A percentile compares a stretch with the other conserved stretches of the same genome.
Evolutionary conservation across 2,329 filamentous ascomycete species (phyloP).

Genomic region (Didymosphaeria variabile): DNA sequence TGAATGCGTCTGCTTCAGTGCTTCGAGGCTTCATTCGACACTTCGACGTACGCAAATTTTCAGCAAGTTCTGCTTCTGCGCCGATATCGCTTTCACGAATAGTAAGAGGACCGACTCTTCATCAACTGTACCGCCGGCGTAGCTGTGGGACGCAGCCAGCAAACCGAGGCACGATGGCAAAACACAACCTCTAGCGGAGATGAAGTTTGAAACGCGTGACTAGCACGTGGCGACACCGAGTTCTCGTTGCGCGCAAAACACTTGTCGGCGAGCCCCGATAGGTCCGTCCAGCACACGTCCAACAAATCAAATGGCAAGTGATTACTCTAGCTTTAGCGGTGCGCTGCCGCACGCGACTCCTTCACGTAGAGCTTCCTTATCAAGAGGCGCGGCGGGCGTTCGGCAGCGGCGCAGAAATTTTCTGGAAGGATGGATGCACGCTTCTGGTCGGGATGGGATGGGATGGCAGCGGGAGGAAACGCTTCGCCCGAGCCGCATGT

Average conservation of each 20-base stretch:
- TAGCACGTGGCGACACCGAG: background rate
- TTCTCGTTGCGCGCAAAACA: background rate
- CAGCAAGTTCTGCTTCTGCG: background rate
- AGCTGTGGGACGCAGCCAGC: background rate
- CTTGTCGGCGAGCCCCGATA: conserved; percentile 3
- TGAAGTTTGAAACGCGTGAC: conserved; percentile 5
- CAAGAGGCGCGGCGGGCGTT: conserved; percentile 6
- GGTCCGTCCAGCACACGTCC: no score
- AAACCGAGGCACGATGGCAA: background rate
- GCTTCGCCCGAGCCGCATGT: background rate
- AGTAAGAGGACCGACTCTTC: background rate
- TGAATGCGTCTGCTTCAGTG: no score
- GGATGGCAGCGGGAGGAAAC: no score
- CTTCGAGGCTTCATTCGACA: no score
- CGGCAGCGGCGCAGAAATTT: background rate
- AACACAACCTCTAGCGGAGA: background rate
- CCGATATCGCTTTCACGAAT: background rate
- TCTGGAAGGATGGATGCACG: no score
- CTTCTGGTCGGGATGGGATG: no score
- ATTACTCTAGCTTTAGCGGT: background rate
- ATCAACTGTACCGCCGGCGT: background rate
- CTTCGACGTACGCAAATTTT: background rate
- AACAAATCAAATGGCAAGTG: background rate
- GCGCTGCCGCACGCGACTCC: no score
- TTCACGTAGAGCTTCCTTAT: background rate